Evolutionary conservation across 73 alveolate genomes (phyloP).

Genomic region (Uronychia binucleata): DNA sequence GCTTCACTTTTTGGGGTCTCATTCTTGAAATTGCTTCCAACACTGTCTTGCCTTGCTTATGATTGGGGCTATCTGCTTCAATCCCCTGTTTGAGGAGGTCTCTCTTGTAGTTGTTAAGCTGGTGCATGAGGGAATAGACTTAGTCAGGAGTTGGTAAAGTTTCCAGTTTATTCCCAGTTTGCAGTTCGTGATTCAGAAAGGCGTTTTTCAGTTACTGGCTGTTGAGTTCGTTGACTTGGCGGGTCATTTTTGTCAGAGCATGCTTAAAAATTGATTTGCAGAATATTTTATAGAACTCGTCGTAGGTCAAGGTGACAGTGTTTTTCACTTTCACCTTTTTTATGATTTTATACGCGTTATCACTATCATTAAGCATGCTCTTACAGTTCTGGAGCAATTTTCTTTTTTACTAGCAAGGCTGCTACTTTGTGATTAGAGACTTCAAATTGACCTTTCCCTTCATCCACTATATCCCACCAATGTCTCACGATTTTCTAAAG

Average conservation of each 20-base stretch:
- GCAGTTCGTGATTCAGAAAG: background rate
- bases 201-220: background rate
- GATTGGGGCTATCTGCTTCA: background rate
- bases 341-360: background rate
- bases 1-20: background rate
- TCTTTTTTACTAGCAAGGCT: constrained; percentile 46
- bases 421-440: constrained; percentile 21
- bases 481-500: background rate
- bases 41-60: constrained; percentile 13
- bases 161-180: constrained; percentile 2
- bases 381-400: constrained; percentile 45
- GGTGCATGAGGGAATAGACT: background rate
- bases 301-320: constrained; percentile 16
- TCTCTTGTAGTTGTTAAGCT: background rate
- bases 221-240: constrained; percentile 6
- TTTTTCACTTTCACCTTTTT: background rate
- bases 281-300: constrained; percentile 59
- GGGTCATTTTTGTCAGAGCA: constrained; percentile 44
- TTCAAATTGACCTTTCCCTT: constrained; percentile 22
- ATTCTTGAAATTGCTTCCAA: constrained; percentile 1
- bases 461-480: constrained; percentile 48
- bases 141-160: background rate
- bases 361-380: background rate
- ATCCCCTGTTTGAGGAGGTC: background rate
- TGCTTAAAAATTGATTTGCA: constrained; percentile 65